These are phyloP conservation scores for Entelexis paramagnoliae DNA, from an alignment of 1,139 yeast species.

Conservation along the genomic window DNA sequence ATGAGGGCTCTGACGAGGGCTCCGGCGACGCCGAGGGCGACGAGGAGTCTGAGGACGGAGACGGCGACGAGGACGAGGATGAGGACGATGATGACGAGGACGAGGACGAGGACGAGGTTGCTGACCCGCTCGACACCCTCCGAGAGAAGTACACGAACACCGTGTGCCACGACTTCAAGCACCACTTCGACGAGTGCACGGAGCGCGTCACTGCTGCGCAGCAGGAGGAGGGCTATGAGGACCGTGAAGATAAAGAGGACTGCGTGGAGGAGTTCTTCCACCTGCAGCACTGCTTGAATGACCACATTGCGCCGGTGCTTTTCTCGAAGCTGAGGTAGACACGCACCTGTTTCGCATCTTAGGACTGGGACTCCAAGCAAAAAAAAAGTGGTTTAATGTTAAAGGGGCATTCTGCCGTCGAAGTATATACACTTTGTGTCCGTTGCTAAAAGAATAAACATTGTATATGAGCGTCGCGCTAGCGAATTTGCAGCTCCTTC, in stretches of 20 bases:
- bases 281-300: constrained; percentile 84
- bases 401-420: neutral
- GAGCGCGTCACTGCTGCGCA: constrained; percentile 85
- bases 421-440: neutral
- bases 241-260: constrained; percentile 74
- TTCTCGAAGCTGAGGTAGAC: constrained; percentile 71
- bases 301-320: constrained; percentile 85
- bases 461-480: too few relatives aligned
- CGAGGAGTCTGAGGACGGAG: constrained; percentile 22
- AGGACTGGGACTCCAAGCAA: neutral
- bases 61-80: constrained; percentile 31
- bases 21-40: constrained; percentile 26
- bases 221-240: constrained; percentile 74
- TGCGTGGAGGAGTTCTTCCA: constrained; percentile 98
- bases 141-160: constrained; percentile 54
- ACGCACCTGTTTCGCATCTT: neutral
- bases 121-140: constrained; percentile 36
- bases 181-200: constrained; percentile 89
- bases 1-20: constrained; percentile 29
- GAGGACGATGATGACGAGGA: constrained; percentile 37
- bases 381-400: constrained; percentile 3
- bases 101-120: constrained; percentile 39
- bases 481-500: too few relatives aligned
- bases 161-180: constrained; percentile 64
- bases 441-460: too few relatives aligned